phyloP scores from a whole-genome alignment of 2,329 filamentous ascomycete species.

The Colletotrichum sp. region DNA sequence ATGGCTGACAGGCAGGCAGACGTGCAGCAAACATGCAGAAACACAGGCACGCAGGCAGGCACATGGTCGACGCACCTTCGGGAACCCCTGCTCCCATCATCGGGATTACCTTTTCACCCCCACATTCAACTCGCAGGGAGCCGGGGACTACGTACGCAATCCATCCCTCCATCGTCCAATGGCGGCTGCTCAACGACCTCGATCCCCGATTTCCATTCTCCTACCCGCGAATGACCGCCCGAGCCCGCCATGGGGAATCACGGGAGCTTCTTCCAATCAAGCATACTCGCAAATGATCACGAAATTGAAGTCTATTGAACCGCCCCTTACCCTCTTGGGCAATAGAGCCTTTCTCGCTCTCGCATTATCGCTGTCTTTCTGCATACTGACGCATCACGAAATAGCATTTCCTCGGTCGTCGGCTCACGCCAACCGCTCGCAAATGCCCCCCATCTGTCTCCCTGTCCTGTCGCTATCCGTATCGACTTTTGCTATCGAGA shows the following conservation, averaged over 20 bases:
- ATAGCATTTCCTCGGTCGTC: background rate
- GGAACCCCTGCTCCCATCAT: background rate
- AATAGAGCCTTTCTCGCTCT: background rate
- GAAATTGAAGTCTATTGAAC: background rate
- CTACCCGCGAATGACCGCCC: background rate
- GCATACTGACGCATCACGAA: background rate
- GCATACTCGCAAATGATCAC: constrained; percentile 1
- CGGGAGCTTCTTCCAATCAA: constrained; percentile 10
- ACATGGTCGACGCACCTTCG: background rate
- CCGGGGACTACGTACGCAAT: constrained; percentile 1
- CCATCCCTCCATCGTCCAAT: background rate
- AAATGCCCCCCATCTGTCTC: background rate
- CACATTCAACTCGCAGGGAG: background rate
- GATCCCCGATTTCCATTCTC: background rate
- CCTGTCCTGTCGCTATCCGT: background rate
- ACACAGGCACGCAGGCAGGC: background rate
- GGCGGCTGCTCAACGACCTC: background rate
- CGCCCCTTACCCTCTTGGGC: background rate
- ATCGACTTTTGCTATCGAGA: background rate
- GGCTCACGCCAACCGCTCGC: background rate
- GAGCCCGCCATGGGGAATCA: background rate
- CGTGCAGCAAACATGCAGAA: background rate
- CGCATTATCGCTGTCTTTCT: background rate
- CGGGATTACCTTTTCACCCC: background rate
- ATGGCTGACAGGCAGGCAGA: background rate